Evolutionary conservation across 2,329 filamentous ascomycete species (phyloP), one percentile per base, ranked within the genome.

Genomic region (Aschersonia sp.): DNA sequence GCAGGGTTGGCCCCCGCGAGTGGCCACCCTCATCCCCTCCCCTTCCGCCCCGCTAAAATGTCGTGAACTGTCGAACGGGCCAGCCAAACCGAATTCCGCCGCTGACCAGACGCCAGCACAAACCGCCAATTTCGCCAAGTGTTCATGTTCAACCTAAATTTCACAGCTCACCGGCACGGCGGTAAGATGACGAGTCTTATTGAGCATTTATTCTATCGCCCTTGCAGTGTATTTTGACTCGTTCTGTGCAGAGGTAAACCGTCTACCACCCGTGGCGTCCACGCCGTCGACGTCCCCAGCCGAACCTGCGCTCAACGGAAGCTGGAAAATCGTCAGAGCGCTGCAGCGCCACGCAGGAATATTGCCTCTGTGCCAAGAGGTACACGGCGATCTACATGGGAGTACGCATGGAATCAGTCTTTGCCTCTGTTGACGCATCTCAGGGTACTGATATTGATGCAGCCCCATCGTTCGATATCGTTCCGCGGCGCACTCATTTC

Each of bases 401-500:
- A 63, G 62, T 64, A 53, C 49, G 61, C 53, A 42, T 22, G 9
- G 37, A 12, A 12, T 37, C 14, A n/a, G 9, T 42, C 10, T 7
- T 12, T 42, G 6, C 40, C 10, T 42, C 35, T 8, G 12, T 37
- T 37, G 8, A 37, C 8, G 8, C 8, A 12, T 37, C 8, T 12
- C 8, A 5, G 35, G 12, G 35, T 12, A 6, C 45, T 48, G 44
- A 44, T 35, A 6, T 46, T 30, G 35, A 30, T 7, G 12, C 49
- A 66, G 63, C 55, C 56, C 62, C 46, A 53, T 60, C 47, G 54
- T 54, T 47, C 59, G 63, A 50, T 68, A 68, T 50, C 50, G 56
- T 47, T 67, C 63, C 49, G 52, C 61, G 49, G 59, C 59, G 52
- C 58, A 60, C 55, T 66, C 63, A 50, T 64, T 66, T 54, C 65